Evolutionary conservation across 306 rosid genomes (phyloP).

Genomic region (Medicago ruthenica): DNA sequence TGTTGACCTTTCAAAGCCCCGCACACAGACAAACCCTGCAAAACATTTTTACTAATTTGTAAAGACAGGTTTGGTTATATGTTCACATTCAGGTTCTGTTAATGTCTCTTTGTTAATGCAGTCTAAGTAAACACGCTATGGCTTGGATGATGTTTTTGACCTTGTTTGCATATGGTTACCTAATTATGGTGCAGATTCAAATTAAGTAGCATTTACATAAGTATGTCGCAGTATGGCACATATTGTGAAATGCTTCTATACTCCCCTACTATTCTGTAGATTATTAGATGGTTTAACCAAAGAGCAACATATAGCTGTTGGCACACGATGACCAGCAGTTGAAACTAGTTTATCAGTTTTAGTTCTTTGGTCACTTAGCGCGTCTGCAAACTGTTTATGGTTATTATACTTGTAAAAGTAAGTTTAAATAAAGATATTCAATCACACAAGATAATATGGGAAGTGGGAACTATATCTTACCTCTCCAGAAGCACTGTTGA

Average conservation of each 20-base stretch:
- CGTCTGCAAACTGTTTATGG: not conserved
- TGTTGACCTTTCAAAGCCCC: conserved; percentile 72
- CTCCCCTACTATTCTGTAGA: too few relatives aligned
- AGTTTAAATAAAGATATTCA: conserved; percentile 25
- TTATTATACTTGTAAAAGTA: not conserved
- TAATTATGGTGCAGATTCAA: too few relatives aligned
- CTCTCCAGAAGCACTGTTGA: conserved; percentile 97
- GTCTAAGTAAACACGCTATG: too few relatives aligned
- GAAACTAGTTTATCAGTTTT: not conserved
- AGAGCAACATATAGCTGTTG: too few relatives aligned
- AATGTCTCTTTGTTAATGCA: too few relatives aligned
- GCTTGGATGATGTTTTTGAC: too few relatives aligned
- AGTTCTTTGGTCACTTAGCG: not conserved
- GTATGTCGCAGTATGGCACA: not conserved
- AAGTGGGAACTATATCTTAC: conserved; percentile 48
- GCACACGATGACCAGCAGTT: not conserved
- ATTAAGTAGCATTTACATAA: not conserved
- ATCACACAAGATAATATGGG: conserved; percentile 10
- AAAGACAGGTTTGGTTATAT: conserved; percentile 30
- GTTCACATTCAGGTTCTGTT: not conserved
- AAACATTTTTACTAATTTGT: conserved; percentile 23
- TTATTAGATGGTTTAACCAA: too few relatives aligned
- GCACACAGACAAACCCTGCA: conserved; percentile 90
- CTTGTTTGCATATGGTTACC: too few relatives aligned
- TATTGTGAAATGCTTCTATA: not conserved